Percentiles rank a stretch among this genome's conserved stretches.
Evolutionary conservation across 2,329 filamentous ascomycete genomes (phyloP).

Genomic region (Dothiorella sarmentorum): DNA sequence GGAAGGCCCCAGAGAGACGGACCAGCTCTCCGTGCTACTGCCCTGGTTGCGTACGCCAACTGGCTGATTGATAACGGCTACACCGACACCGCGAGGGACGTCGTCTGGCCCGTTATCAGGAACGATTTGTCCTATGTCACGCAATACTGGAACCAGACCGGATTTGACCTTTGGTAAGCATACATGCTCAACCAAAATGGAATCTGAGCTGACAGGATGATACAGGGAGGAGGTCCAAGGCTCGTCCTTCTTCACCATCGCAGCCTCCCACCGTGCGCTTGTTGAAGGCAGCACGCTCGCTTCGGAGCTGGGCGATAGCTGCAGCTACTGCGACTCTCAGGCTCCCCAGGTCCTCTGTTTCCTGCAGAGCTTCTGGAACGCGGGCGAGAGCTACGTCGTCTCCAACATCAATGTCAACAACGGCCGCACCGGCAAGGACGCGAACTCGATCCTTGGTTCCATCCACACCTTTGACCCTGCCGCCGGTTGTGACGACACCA

Average conservation of each 20-base stretch:
- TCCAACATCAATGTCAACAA: constrained; percentile 40
- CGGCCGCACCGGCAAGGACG: constrained; percentile 41
- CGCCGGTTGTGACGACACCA: constrained; percentile 36
- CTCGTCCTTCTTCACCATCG: constrained; percentile 41
- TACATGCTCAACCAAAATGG: neutral
- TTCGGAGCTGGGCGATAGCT: constrained; percentile 35
- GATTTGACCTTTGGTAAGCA: constrained; percentile 42
- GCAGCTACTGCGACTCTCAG: constrained; percentile 38
- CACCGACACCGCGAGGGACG: constrained; percentile 34
- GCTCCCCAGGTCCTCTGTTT: constrained; percentile 34
- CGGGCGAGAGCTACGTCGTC: constrained; percentile 36
- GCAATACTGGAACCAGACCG: constrained; percentile 43
- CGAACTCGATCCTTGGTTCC: constrained; percentile 37
- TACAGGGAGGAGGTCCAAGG: constrained; percentile 41
- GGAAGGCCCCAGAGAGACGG: constrained; percentile 45
- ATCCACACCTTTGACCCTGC: constrained; percentile 29
- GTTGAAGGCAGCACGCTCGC: constrained; percentile 36
- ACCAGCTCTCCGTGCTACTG: constrained; percentile 42
- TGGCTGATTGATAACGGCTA: constrained; percentile 29
- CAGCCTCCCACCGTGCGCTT: constrained; percentile 37
- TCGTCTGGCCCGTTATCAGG: constrained; percentile 41
- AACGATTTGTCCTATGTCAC: constrained; percentile 45
- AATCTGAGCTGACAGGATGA: neutral
- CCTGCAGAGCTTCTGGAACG: constrained; percentile 37
- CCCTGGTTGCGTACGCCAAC: constrained; percentile 41